These are phyloP conservation scores for Bretschneidera sinensis DNA, from an alignment of 345 rosid genomes.

Conservation along the genomic window DNA sequence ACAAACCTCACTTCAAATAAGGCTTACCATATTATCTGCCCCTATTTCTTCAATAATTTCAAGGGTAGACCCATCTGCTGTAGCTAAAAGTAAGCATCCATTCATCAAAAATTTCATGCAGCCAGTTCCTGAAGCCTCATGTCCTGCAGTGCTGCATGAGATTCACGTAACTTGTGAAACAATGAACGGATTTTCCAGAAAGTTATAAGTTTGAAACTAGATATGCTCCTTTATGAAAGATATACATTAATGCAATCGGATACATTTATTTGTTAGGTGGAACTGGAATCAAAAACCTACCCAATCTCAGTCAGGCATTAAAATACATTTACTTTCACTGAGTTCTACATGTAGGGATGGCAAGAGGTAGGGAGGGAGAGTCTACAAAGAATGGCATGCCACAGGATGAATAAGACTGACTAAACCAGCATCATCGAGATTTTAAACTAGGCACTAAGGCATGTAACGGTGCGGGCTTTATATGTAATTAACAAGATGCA, in stretches of 20 bases:
- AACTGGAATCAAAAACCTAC: no score
- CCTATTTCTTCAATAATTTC: constrained; percentile 49
- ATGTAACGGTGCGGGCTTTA: no score
- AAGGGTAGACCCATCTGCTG: constrained; percentile 39
- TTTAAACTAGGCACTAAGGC: no score
- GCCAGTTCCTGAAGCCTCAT: constrained; percentile 51
- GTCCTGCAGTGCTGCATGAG: constrained; percentile 40
- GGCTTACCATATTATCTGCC: constrained; percentile 36
- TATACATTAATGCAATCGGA: not conserved
- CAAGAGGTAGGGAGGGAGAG: not conserved
- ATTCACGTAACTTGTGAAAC: not conserved
- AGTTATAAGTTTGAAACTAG: not conserved
- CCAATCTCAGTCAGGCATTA: no score
- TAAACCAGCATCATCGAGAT: not conserved
- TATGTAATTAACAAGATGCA: no score
- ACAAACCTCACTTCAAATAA: not conserved
- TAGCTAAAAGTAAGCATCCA: constrained; percentile 47
- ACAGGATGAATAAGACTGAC: not conserved
- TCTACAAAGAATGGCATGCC: not conserved
- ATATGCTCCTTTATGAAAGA: not conserved
- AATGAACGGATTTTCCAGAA: not conserved
- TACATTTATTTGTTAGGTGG: not conserved
- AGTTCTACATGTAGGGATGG: not conserved
- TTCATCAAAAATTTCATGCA: constrained; percentile 49
- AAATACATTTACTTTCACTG: no score